Conservation (phyloP, 768 basidiomycete genomes). For the Termitomyces sp. region DNA sequence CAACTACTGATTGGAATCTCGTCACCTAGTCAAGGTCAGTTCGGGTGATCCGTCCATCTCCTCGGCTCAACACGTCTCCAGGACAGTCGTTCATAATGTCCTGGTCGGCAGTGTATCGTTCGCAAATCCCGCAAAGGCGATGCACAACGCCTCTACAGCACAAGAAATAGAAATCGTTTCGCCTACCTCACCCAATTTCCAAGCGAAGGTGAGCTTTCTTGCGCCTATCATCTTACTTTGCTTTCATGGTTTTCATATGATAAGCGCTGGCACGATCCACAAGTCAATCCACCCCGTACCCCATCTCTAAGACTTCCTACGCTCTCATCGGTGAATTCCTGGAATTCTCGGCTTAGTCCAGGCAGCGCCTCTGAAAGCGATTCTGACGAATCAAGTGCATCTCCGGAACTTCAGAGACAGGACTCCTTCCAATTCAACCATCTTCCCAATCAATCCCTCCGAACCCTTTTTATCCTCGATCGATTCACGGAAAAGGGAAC, state of each 20-base stretch:
- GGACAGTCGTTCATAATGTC: slow-evolving; percentile 70
- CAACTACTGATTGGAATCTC: not conserved
- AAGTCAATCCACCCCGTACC: slow-evolving; percentile 48
- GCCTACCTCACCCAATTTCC: slow-evolving; percentile 46
- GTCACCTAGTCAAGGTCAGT: slow-evolving; percentile 13
- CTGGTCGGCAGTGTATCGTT: slow-evolving; percentile 76
- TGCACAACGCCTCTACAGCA: slow-evolving; percentile 78
- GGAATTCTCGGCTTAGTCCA: slow-evolving; percentile 16
- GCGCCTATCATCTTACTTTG: slow-evolving; percentile 1
- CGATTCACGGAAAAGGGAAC: slow-evolving; percentile 65
- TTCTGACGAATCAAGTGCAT: slow-evolving; percentile 13
- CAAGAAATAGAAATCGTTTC: slow-evolving; percentile 76
- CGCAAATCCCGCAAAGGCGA: slow-evolving; percentile 67
- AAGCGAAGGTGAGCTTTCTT: slow-evolving; percentile 38
- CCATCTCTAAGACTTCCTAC: slow-evolving; percentile 28
- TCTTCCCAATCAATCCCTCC: slow-evolving; percentile 63
- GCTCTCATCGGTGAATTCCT: slow-evolving; percentile 23
- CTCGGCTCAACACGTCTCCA: slow-evolving; percentile 16
- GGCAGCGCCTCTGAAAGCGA: slow-evolving; percentile 10
- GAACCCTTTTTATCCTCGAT: slow-evolving; percentile 78
- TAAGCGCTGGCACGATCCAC: slow-evolving; percentile 67
- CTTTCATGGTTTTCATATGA: not conserved
- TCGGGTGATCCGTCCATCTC: not conserved
- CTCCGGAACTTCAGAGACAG: slow-evolving; percentile 15
- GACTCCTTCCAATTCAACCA: slow-evolving; percentile 47